Conservation (phyloP, 2,329 filamentous ascomycete genomes). For the Microascus cirrosus region DNA sequence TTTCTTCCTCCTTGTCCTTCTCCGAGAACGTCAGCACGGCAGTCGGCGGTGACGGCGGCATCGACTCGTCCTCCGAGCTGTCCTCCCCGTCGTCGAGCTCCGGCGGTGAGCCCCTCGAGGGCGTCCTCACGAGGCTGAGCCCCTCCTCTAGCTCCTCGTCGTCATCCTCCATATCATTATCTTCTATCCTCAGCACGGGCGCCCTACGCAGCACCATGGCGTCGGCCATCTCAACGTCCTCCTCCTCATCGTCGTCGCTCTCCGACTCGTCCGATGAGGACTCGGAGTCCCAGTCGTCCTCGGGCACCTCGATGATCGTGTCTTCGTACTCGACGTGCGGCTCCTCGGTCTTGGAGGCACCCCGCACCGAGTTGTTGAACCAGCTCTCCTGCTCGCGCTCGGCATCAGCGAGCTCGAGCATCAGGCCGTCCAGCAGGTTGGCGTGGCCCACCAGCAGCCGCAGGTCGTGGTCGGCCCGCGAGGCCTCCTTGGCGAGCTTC, state of each 20-base stretch:
- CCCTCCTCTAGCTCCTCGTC: constrained; percentile 55
- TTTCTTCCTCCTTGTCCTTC: constrained; percentile 35
- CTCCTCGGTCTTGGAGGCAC: constrained; percentile 32
- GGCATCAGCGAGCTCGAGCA: constrained; percentile 84
- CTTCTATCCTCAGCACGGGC: constrained; percentile 17
- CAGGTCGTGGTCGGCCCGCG: constrained; percentile 85
- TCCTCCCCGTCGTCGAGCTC: constrained; percentile 60
- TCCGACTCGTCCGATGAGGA: constrained; percentile 38
- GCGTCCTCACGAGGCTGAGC: constrained; percentile 57
- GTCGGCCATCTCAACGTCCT: constrained; percentile 46
- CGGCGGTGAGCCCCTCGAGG: constrained; percentile 57
- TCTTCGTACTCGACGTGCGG: constrained; percentile 84
- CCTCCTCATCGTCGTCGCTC: constrained; percentile 43
- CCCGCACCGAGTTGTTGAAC: constrained; percentile 93
- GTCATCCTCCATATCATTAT: constrained; percentile 35
- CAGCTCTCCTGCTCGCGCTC: constrained; percentile 92
- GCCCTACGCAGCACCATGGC: constrained; percentile 32
- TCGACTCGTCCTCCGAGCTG: constrained; percentile 59
- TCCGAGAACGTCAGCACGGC: constrained; percentile 47
- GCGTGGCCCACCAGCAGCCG: constrained; percentile 92
- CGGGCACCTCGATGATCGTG: constrained; percentile 58
- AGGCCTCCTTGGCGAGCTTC: constrained; percentile 91
- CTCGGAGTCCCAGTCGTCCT: constrained; percentile 58
- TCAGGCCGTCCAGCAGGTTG: constrained; percentile 92
- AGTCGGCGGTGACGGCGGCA: constrained; percentile 60